Evolutionary conservation across 768 basidiomycete species (phyloP).

Genomic region (Coprinopsis sp.): DNA sequence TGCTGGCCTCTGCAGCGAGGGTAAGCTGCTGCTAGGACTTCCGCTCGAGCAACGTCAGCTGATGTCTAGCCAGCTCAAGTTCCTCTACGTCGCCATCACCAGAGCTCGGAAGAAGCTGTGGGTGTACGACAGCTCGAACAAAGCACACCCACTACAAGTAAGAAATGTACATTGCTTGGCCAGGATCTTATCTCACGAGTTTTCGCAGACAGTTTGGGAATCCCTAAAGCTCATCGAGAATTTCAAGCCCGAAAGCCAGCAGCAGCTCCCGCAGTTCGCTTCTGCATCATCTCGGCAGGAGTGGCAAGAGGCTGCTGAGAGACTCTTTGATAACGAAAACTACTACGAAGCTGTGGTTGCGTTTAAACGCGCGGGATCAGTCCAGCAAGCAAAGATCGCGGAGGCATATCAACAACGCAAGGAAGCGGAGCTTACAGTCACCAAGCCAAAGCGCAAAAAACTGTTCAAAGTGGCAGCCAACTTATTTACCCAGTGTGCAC

Average conservation of each 20-base stretch:
- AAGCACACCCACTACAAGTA: constrained; percentile 53
- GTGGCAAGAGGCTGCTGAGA: constrained; percentile 31
- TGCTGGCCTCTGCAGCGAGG: constrained; percentile 55
- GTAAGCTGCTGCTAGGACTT: constrained; percentile 17
- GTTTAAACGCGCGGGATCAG: constrained; percentile 36
- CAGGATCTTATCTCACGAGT: not conserved
- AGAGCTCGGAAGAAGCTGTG: constrained; percentile 62
- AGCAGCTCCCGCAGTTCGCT: constrained; percentile 44
- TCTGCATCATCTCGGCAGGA: constrained; percentile 45
- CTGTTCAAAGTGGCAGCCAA: constrained; percentile 45
- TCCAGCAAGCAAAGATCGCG: constrained; percentile 41
- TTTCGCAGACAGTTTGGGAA: constrained; percentile 26
- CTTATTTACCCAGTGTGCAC: constrained; percentile 43
- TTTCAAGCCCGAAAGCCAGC: constrained; percentile 41
- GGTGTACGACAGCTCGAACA: constrained; percentile 57
- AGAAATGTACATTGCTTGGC: constrained; percentile 11
- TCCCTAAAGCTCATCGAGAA: constrained; percentile 53
- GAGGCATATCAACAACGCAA: constrained; percentile 52
- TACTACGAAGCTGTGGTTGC: constrained; percentile 47
- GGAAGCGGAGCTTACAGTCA: constrained; percentile 35
- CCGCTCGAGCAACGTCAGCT: not conserved
- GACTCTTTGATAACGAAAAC: constrained; percentile 35
- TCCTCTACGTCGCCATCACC: constrained; percentile 65
- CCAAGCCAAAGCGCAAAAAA: constrained; percentile 15
- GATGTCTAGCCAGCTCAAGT: constrained; percentile 45